Evolutionary conservation across 441 rosid species (phyloP).

Genomic region (Flueggea neowawraea): DNA sequence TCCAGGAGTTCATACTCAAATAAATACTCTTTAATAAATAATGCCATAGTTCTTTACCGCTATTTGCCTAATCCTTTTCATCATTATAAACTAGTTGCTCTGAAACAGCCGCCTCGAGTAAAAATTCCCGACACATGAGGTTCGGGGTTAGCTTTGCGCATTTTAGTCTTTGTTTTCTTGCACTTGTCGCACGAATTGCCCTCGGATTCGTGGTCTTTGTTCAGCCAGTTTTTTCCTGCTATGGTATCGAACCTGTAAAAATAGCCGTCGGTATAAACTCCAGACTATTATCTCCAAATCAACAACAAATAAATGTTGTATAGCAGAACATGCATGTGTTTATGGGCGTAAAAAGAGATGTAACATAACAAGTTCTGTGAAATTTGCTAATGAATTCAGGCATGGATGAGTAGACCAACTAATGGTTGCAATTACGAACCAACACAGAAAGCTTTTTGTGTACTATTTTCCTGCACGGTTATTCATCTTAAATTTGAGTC

Average conservation of each 20-base stretch:
- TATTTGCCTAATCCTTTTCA: conserved; percentile 4
- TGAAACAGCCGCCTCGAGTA: conserved; percentile 2
- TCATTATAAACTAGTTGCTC: too few relatives aligned
- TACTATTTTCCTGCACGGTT: too few relatives aligned
- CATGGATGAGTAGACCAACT: too few relatives aligned
- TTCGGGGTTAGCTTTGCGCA: conserved; percentile 12
- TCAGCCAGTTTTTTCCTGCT: conserved; percentile 55
- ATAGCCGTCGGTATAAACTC: neutral
- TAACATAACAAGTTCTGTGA: neutral
- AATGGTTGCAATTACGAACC: too few relatives aligned
- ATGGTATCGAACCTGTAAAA: conserved; percentile 49
- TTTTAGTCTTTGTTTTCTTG: conserved; percentile 23
- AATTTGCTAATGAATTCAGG: too few relatives aligned
- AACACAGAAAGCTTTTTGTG: too few relatives aligned
- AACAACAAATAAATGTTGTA: neutral
- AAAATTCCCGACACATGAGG: neutral
- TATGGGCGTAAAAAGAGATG: neutral
- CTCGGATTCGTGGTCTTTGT: conserved; percentile 48
- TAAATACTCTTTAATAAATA: neutral
- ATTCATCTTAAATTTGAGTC: too few relatives aligned
- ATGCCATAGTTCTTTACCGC: neutral
- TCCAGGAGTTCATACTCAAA: neutral
- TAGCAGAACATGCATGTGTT: neutral
- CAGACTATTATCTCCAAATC: conserved; percentile 2
- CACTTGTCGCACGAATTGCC: conserved; percentile 41